Base-by-base conservation (phyloP, 306 rosid species). In the Neltuma alba region DNA sequence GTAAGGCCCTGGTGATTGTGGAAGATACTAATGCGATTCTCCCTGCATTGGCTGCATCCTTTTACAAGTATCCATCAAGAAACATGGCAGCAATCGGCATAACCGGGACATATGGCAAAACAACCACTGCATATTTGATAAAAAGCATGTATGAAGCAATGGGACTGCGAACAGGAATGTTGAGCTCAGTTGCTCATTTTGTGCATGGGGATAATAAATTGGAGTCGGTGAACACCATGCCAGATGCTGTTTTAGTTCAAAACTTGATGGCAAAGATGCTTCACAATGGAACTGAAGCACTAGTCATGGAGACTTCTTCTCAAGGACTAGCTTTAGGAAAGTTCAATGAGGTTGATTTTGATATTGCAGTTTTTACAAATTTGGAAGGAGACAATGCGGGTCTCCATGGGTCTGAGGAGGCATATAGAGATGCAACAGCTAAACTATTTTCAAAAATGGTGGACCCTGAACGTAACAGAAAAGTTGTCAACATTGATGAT, bases 251-350 rank as follows among this genome's bases (percentile, higher is more conserved):
- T 85, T 79, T 89, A 79, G 89, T 91, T 79, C 98, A 95, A 81
- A 89, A 86, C 80, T 71, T 93, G 90, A 93, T 91, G 97, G 98
- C 99, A 0, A 93, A 90, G 94, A 93, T 95, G 99, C 89, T 91
- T 37, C 96, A 88, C 47, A 95, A 95, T 82, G 99, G 97, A 57
- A 88, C 99, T 37, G 98, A 93, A 83, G 91, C 96, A 0, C 91
- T 90, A 70, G 96, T 93, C 76, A 80, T 88, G 92, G 96, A 95
- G 87, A 89, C 90, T 38, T 83, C 92, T 76, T 87, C 94, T 31
- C 68, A 80, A 67, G 94, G 85, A 25, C 74, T 90, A 57, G 88
- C 94, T 48, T 65, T 74, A 28, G 91, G 94, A 47, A 89, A 89
- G 77, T 93, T 91, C 36, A 66, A 90, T 70, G 98, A 95, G 83